phyloP scores from a whole-genome alignment of 2,329 filamentous ascomycete genomes.

The Trichoderma aggressivum region DNA sequence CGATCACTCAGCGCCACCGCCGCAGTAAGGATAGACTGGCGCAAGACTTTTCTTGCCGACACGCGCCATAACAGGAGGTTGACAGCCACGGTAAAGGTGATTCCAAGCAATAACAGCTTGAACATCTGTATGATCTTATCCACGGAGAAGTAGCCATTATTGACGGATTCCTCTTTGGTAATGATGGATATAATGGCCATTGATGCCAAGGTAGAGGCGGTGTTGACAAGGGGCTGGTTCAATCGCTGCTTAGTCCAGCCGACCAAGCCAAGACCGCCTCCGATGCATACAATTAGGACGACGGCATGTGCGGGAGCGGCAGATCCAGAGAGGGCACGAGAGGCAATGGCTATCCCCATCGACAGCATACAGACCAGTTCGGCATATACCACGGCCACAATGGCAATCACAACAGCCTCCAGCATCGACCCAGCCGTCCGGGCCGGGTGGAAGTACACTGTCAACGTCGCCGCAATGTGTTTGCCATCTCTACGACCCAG shows the following conservation, averaged over 20 bases:
- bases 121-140: conserved; percentile 78
- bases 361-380: conserved; percentile 71
- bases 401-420: conserved; percentile 73
- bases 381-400: conserved; percentile 72
- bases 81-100: conserved; percentile 66
- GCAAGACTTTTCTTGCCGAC: conserved; percentile 70
- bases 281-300: conserved; percentile 79
- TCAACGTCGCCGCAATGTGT: conserved; percentile 89
- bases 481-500: conserved; percentile 86
- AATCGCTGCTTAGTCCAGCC: conserved; percentile 82
- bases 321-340: conserved; percentile 63
- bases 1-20: conserved; percentile 77
- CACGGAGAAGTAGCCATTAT: conserved; percentile 75
- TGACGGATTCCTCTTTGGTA: conserved; percentile 86
- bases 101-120: conserved; percentile 79
- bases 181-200: conserved; percentile 86
- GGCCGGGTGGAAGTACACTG: conserved; percentile 91
- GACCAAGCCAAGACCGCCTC: conserved; percentile 80
- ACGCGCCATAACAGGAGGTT: conserved; percentile 76
- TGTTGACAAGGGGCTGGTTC: conserved; percentile 76
- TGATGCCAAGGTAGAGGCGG: conserved; percentile 79
- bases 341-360: conserved; percentile 83
- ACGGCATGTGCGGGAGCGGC: conserved; percentile 72
- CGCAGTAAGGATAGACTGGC: conserved; percentile 66
- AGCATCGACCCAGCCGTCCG: conserved; percentile 85